phyloP scores from a whole-genome alignment of 495 filamentous ascomycete genomes.

The Entonaema liquescens region DNA sequence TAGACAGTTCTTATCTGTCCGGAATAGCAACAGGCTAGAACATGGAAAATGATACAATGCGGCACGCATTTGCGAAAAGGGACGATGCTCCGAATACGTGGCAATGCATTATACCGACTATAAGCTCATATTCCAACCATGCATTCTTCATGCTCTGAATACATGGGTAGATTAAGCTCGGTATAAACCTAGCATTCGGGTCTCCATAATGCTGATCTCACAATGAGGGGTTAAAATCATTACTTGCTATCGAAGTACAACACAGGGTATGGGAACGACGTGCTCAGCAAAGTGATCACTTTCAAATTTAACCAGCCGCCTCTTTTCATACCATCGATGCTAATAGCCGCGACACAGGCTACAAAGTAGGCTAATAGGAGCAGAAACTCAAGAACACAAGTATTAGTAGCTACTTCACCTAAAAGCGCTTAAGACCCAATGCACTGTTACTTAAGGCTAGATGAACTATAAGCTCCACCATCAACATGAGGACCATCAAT shows the following conservation, averaged over 20 bases:
- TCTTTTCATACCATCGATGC: neutral
- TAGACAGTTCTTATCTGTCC: neutral
- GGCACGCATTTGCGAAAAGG: slow-evolving; percentile 8
- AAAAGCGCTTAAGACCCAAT: neutral
- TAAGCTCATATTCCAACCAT: neutral
- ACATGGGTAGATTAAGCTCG: slow-evolving; percentile 14
- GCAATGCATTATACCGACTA: neutral
- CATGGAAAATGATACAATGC: neutral
- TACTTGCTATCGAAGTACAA: slow-evolving; percentile 15
- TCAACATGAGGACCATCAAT: slow-evolving; percentile 22
- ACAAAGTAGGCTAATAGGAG: neutral
- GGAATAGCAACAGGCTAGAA: neutral
- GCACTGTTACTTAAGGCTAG: neutral
- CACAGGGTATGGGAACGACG: neutral
- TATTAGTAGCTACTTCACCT: neutral
- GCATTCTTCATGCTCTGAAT: neutral
- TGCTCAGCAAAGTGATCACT: slow-evolving; percentile 6
- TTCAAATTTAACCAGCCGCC: slow-evolving; percentile 2
- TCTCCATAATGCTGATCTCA: slow-evolving; percentile 12
- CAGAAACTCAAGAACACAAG: neutral
- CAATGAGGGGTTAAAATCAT: slow-evolving; percentile 27
- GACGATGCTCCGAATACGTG: slow-evolving; percentile 6
- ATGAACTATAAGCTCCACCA: neutral
- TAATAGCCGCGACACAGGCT: neutral
- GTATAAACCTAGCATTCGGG: slow-evolving; percentile 15